Percentiles rank a stretch among this genome's conserved stretches.
These are phyloP conservation scores for Aureobasidium lini DNA, from an alignment of 2,329 filamentous ascomycete genomes.

Conservation along the genomic window DNA sequence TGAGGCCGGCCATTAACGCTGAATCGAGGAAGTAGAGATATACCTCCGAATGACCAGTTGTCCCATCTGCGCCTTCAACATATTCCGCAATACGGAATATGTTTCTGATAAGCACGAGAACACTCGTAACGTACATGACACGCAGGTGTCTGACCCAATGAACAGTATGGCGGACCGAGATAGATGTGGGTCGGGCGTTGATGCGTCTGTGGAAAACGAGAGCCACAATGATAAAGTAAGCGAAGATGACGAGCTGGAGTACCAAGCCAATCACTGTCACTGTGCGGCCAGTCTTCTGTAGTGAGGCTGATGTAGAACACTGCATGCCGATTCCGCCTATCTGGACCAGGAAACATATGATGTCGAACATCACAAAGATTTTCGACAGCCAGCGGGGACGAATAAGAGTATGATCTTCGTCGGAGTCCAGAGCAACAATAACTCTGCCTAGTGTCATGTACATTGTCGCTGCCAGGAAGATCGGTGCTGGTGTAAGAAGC, in stretches of 20 bases:
- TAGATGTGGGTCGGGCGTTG: not conserved
- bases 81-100: slow-evolving; percentile 15
- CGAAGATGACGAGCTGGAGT: slow-evolving; percentile 1
- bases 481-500: slow-evolving; percentile 37
- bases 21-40: slow-evolving; percentile 16
- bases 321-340: slow-evolving; percentile 28
- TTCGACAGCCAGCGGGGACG: slow-evolving; percentile 42
- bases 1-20: slow-evolving; percentile 10
- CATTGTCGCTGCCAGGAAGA: slow-evolving; percentile 40
- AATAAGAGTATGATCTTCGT: slow-evolving; percentile 34
- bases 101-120: slow-evolving; percentile 13
- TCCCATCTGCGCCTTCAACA: slow-evolving; percentile 11
- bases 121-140: slow-evolving; percentile 9
- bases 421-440: slow-evolving; percentile 22
- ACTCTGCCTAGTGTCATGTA: slow-evolving; percentile 41
- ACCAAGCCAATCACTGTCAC: not conserved
- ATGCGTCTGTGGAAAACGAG: not conserved
- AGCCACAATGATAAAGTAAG: slow-evolving; percentile 1
- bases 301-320: not conserved
- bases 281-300: not conserved
- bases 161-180: not conserved
- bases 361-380: slow-evolving; percentile 48
- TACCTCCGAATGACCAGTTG: not conserved
- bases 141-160: slow-evolving; percentile 8
- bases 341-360: slow-evolving; percentile 48